Conservation (phyloP, 1,139 yeast species). For the Debaryomycetaceae sp. region DNA sequence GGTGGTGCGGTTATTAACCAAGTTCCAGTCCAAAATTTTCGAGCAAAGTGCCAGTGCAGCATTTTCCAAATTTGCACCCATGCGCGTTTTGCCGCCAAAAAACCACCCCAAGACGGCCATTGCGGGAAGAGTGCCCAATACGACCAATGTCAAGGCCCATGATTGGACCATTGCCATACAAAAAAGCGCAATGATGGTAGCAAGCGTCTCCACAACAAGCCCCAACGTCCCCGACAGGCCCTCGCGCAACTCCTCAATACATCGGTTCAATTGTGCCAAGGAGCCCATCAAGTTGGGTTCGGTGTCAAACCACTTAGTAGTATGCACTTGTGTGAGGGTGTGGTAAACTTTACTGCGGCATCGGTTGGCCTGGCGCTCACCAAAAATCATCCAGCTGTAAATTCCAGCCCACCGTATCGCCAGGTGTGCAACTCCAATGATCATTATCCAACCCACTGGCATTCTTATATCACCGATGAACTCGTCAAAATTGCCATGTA, state of each 20-base stretch:
- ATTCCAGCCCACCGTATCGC: constrained; percentile 54
- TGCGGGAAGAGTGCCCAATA: constrained; percentile 68
- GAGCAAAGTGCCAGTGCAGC: constrained; percentile 51
- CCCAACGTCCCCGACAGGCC: constrained; percentile 71
- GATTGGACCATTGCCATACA: constrained; percentile 70
- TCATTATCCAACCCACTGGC: constrained; percentile 51
- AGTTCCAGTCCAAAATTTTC: constrained; percentile 64
- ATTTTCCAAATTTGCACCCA: constrained; percentile 56
- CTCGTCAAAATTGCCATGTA: constrained; percentile 16
- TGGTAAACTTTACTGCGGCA: constrained; percentile 46
- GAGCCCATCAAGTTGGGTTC: constrained; percentile 55
- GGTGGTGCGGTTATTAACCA: constrained; percentile 56
- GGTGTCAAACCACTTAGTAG: constrained; percentile 58
- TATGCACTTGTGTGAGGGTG: constrained; percentile 29
- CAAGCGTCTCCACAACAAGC: constrained; percentile 45
- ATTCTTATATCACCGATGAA: constrained; percentile 44
- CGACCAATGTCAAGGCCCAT: constrained; percentile 79
- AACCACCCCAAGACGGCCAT: constrained; percentile 46
- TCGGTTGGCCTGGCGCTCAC: constrained; percentile 64
- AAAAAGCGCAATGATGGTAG: constrained; percentile 53
- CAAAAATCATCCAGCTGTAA: constrained; percentile 61
- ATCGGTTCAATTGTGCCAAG: constrained; percentile 61
- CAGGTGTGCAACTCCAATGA: constrained; percentile 52
- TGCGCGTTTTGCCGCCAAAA: constrained; percentile 50
- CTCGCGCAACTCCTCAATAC: constrained; percentile 71